phyloP scores from a whole-genome alignment of 257 asterid species.

The Lavandula angustifolia region DNA sequence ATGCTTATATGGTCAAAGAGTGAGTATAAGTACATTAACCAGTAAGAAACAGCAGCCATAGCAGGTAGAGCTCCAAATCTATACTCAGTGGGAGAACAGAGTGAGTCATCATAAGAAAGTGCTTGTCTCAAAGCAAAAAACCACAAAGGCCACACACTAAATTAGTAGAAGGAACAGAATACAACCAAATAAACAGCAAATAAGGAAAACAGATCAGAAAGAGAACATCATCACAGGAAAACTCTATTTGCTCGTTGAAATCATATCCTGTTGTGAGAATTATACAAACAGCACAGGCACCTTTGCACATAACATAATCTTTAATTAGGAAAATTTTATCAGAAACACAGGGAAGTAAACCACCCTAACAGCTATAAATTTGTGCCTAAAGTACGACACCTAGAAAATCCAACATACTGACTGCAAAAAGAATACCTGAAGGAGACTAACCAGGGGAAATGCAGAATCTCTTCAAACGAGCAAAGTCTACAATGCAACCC shows the following conservation, averaged over 20 bases:
- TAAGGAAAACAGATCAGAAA: not conserved
- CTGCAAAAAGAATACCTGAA: constrained; percentile 22
- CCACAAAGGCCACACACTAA: constrained; percentile 2
- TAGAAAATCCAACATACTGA: constrained; percentile 6
- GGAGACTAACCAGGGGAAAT: constrained; percentile 17
- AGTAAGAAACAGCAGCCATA: constrained; percentile 11
- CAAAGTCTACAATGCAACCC: constrained; percentile 21
- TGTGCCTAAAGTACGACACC: constrained; percentile 14
- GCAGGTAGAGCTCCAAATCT: not conserved
- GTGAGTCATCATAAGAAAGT: not conserved
- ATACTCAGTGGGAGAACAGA: constrained; percentile 4
- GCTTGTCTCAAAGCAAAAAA: constrained; percentile 3
- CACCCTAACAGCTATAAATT: constrained; percentile 1
- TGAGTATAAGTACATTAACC: not conserved
- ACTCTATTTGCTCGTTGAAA: not conserved
- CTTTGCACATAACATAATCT: constrained; percentile 22
- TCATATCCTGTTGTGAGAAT: not conserved
- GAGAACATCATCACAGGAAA: not conserved
- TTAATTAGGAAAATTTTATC: constrained; percentile 7
- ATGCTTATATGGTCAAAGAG: not conserved
- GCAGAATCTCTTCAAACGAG: constrained; percentile 5
- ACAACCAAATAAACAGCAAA: not conserved
- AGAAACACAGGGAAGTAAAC: constrained; percentile 13
- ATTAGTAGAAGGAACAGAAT: not conserved
- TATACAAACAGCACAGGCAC: not conserved